Percentiles rank a stretch among this genome's conserved stretches.
Evolutionary conservation across 768 basidiomycete genomes (phyloP).

Genomic region (Tricholoma matsutake): DNA sequence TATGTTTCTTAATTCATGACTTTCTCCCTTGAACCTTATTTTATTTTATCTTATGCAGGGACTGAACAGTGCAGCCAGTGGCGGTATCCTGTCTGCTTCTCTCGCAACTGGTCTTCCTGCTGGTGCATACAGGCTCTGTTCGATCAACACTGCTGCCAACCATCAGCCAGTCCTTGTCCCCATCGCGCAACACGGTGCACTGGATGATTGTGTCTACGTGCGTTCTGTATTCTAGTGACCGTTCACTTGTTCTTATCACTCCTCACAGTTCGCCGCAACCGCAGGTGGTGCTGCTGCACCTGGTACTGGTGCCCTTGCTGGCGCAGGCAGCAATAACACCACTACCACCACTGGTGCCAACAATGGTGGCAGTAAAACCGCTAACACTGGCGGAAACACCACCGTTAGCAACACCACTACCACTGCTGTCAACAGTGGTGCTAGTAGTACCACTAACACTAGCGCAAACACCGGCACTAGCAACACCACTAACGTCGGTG

Average conservation of each 20-base stretch:
- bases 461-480: slow-evolving; percentile 1
- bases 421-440: neutral
- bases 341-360: neutral
- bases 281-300: slow-evolving; percentile 18
- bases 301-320: neutral
- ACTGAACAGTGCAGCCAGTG: slow-evolving; percentile 40
- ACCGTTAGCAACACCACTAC: neutral
- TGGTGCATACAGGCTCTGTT: slow-evolving; percentile 56
- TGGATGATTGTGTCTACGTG: slow-evolving; percentile 63
- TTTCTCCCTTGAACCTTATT: slow-evolving; percentile 18
- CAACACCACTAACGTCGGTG: neutral
- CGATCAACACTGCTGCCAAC: slow-evolving; percentile 55
- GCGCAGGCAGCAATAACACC: slow-evolving; percentile 2
- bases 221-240: slow-evolving; percentile 14
- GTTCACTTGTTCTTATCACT: slow-evolving; percentile 6
- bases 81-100: slow-evolving; percentile 46
- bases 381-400: neutral
- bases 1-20: neutral
- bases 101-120: slow-evolving; percentile 55
- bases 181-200: slow-evolving; percentile 56
- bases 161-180: slow-evolving; percentile 58
- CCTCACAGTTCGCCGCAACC: slow-evolving; percentile 31
- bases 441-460: too few relatives aligned
- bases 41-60: slow-evolving; percentile 44
- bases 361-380: neutral